These are phyloP conservation scores for Aspergillus carbonarius DNA, from an alignment of 2,329 filamentous ascomycete species.

Conservation along the genomic window DNA sequence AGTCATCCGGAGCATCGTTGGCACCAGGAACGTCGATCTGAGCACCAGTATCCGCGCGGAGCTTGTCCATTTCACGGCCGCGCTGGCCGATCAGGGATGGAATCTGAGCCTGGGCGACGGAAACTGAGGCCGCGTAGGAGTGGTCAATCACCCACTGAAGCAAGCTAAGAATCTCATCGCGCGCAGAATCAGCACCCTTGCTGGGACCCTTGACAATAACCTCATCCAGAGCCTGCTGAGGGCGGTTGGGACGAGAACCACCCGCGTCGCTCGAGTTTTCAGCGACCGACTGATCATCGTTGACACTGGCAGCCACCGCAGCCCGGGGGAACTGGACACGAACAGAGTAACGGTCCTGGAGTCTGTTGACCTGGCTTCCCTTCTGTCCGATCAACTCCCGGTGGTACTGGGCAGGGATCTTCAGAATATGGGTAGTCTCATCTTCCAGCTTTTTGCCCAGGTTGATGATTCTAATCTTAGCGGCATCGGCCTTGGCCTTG, in stretches of 20 bases:
- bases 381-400: slow-evolving; percentile 87
- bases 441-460: slow-evolving; percentile 84
- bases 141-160: slow-evolving; percentile 89
- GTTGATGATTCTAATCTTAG: slow-evolving; percentile 76
- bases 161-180: slow-evolving; percentile 85
- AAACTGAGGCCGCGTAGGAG: slow-evolving; percentile 74
- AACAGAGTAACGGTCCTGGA: slow-evolving; percentile 91
- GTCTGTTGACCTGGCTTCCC: slow-evolving; percentile 82
- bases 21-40: slow-evolving; percentile 88
- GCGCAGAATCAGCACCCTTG: slow-evolving; percentile 86
- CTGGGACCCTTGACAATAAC: slow-evolving; percentile 88
- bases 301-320: slow-evolving; percentile 35
- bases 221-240: slow-evolving; percentile 79
- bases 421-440: slow-evolving; percentile 81
- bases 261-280: slow-evolving; percentile 68
- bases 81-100: slow-evolving; percentile 92
- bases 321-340: slow-evolving; percentile 91
- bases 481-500: slow-evolving; percentile 87
- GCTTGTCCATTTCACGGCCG: slow-evolving; percentile 84
- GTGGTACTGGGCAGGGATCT: slow-evolving; percentile 92
- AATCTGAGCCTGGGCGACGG: slow-evolving; percentile 86
- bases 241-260: slow-evolving; percentile 60
- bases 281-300: slow-evolving; percentile 67
- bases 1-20: slow-evolving; percentile 65
- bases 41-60: slow-evolving; percentile 79